phyloP scores from a whole-genome alignment of 2,329 filamentous ascomycete genomes.

The Endoconidiophora laricicola region DNA sequence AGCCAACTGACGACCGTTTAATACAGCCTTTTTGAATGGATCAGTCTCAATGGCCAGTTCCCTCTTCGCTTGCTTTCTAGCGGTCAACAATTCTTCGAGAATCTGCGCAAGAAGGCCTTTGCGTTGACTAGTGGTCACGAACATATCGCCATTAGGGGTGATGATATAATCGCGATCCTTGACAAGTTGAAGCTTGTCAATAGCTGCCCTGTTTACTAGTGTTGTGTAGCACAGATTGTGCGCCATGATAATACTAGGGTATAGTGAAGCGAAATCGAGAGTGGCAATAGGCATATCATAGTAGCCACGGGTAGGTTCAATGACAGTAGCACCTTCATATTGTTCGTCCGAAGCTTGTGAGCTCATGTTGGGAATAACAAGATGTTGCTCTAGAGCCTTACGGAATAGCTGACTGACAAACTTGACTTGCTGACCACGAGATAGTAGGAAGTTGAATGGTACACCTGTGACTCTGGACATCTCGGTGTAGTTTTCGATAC shows the following conservation, averaged over 20 bases:
- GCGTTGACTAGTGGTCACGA: conserved; percentile 71
- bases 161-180: conserved; percentile 94
- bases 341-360: conserved; percentile 63
- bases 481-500: conserved; percentile 96
- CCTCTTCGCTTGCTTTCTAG: conserved; percentile 86
- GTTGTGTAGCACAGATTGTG: conserved; percentile 98
- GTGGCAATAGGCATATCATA: conserved; percentile 93
- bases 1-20: conserved; percentile 92
- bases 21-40: conserved; percentile 90
- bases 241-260: conserved; percentile 96
- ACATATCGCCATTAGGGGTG: conserved; percentile 86
- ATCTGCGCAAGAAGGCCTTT: conserved; percentile 91
- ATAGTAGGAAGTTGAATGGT: conserved; percentile 84
- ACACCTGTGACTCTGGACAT: conserved; percentile 99
- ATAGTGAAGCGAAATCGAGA: conserved; percentile 95
- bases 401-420: conserved; percentile 96
- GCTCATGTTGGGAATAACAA: conserved; percentile 80
- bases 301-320: conserved; percentile 83
- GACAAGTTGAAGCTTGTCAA: conserved; percentile 59
- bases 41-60: conserved; percentile 81
- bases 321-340: conserved; percentile 95
- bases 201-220: conserved; percentile 55
- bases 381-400: conserved; percentile 80
- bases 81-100: conserved; percentile 79
- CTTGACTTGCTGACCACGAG: conserved; percentile 89